phyloP scores from a whole-genome alignment of 2,329 filamentous ascomycete species.

The Cytospora paraplurivora region DNA sequence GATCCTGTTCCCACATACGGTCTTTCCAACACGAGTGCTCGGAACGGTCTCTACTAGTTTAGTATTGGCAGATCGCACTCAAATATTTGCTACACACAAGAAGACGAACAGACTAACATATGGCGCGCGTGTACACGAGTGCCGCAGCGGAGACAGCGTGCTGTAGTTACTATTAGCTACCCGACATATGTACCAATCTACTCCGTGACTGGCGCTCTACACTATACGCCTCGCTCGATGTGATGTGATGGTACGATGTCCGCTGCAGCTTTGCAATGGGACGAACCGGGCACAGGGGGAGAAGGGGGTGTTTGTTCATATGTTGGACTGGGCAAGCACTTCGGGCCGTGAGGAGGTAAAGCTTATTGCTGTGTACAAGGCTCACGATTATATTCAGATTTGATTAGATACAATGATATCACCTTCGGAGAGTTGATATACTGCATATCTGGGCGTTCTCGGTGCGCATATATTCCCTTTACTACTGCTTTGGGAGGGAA shows the following conservation, averaged over 20 bases:
- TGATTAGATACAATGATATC: too few relatives aligned
- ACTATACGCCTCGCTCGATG: neutral
- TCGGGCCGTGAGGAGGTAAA: neutral
- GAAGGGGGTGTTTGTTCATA: neutral
- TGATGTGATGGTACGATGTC: neutral
- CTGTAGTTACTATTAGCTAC: neutral
- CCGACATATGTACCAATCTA: slow-evolving; percentile 5
- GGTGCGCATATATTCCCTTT: too few relatives aligned
- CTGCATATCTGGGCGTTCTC: too few relatives aligned
- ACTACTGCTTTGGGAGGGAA: too few relatives aligned
- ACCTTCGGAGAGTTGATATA: too few relatives aligned
- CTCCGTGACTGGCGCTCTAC: neutral
- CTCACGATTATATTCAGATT: too few relatives aligned
- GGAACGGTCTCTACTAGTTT: slow-evolving; percentile 3
- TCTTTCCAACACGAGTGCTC: slow-evolving; percentile 4
- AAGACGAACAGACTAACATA: slow-evolving; percentile 12
- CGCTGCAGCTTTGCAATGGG: neutral
- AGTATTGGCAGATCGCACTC: slow-evolving; percentile 16
- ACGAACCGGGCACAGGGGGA: neutral
- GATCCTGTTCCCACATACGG: slow-evolving; percentile 6
- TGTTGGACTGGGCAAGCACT: neutral
- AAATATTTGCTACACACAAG: slow-evolving; percentile 23
- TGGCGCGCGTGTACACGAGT: neutral
- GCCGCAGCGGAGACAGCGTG: neutral
- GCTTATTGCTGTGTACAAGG: neutral